Conservation (phyloP, 148 eudicot species). For the Heliamphora exappendiculata region DNA sequence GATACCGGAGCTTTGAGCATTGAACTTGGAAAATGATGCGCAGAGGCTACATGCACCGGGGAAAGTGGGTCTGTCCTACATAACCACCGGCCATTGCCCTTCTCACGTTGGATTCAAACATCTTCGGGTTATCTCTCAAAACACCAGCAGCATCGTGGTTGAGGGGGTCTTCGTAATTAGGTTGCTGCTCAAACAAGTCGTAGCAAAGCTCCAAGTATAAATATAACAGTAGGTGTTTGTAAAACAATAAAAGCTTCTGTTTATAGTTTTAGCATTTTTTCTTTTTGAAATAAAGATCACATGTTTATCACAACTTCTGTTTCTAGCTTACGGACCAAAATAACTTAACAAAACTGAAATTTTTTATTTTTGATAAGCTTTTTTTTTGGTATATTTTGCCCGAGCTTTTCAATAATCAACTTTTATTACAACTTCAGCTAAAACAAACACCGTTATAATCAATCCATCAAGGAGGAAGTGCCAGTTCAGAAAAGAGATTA, state of each 20-base stretch:
- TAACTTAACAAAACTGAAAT: too few relatives aligned
- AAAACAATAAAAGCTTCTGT: too few relatives aligned
- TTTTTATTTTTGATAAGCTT: too few relatives aligned
- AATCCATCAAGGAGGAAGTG: not conserved
- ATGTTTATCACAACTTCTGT: too few relatives aligned
- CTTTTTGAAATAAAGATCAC: too few relatives aligned
- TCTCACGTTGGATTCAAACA: conserved; percentile 71
- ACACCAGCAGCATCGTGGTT: conserved; percentile 91
- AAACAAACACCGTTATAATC: too few relatives aligned
- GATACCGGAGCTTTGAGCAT: not conserved
- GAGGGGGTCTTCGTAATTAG: conserved; percentile 90
- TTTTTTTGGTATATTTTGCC: too few relatives aligned
- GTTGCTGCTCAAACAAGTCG: conserved; percentile 48
- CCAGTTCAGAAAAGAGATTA: not conserved
- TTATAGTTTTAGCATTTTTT: too few relatives aligned
- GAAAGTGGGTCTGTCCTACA: conserved; percentile 69
- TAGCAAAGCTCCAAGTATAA: not conserved
- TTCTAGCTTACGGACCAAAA: too few relatives aligned
- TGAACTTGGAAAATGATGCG: not conserved
- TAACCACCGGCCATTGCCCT: conserved; percentile 87
- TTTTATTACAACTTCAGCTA: too few relatives aligned
- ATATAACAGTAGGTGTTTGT: too few relatives aligned
- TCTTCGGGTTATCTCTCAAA: conserved; percentile 75
- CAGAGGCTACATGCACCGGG: conserved; percentile 41
- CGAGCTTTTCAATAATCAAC: too few relatives aligned